Percentiles rank a stretch among this genome's conserved stretches.
These are phyloP conservation scores for Cymbopogon flexuosus DNA, from an alignment of 202 grass and related monocot species.

Conservation along the genomic window DNA sequence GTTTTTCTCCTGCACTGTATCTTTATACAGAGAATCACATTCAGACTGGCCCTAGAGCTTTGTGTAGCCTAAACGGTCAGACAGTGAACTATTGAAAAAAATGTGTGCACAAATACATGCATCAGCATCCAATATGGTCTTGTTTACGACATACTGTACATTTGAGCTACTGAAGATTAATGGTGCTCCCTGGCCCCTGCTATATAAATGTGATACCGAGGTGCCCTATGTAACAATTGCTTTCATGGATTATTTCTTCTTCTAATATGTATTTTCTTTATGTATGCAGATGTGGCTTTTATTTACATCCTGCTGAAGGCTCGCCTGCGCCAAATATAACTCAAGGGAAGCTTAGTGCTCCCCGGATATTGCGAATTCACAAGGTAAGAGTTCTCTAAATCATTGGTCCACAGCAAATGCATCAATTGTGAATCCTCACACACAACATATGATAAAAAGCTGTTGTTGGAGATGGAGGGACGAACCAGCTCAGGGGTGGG, in stretches of 20 bases:
- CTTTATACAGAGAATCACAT: constrained; percentile 6
- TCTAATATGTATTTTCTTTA: constrained; percentile 25
- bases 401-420: background rate
- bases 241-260: constrained; percentile 10
- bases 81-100: background rate
- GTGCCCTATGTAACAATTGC: background rate
- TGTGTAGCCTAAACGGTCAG: background rate
- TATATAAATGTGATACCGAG: background rate
- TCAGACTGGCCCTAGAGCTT: background rate
- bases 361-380: constrained; percentile 82
- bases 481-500: background rate
- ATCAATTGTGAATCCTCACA: background rate
- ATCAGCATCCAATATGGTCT: background rate
- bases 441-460: background rate
- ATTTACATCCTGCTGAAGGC: constrained; percentile 88
- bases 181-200: background rate
- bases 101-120: background rate
- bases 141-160: background rate
- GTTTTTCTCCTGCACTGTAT: background rate
- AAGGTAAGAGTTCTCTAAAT: constrained; percentile 62
- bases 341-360: constrained; percentile 92
- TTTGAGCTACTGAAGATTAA: background rate
- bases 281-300: constrained; percentile 78
- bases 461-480: constrained; percentile 7
- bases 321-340: constrained; percentile 76